phyloP scores from a whole-genome alignment of 2,329 filamentous ascomycete genomes.

The Clarireedia hainanense region DNA sequence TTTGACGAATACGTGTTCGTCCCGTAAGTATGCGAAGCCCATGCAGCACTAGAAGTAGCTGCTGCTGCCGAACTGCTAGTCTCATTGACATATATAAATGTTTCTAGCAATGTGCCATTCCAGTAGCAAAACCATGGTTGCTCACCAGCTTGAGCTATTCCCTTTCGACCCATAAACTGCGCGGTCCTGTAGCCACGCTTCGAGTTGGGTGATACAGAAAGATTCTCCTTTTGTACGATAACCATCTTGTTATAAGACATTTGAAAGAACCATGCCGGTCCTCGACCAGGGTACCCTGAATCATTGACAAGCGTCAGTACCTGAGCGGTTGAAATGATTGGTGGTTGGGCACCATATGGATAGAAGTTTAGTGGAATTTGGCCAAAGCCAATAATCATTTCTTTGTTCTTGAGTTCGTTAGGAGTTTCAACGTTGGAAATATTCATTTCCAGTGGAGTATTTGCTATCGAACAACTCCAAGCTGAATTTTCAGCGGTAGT shows the following conservation, averaged over 20 bases:
- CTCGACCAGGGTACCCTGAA: slow-evolving; percentile 44
- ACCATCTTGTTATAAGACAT: slow-evolving; percentile 57
- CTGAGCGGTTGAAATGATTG: slow-evolving; percentile 38
- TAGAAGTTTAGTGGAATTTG: slow-evolving; percentile 35
- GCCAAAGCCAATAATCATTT: slow-evolving; percentile 30
- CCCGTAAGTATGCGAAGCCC: not conserved
- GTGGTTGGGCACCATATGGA: slow-evolving; percentile 55
- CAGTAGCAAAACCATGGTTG: slow-evolving; percentile 63
- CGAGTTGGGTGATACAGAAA: slow-evolving; percentile 9
- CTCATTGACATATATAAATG: slow-evolving; percentile 54
- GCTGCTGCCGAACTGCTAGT: slow-evolving; percentile 16
- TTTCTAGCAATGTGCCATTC: slow-evolving; percentile 59
- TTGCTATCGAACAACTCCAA: slow-evolving; percentile 53
- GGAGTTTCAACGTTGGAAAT: slow-evolving; percentile 12
- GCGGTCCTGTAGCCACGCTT: slow-evolving; percentile 12
- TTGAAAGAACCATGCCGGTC: slow-evolving; percentile 58
- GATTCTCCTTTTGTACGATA: slow-evolving; percentile 33
- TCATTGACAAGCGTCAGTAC: slow-evolving; percentile 48
- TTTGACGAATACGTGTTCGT: slow-evolving; percentile 11
- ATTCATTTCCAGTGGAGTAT: slow-evolving; percentile 17
- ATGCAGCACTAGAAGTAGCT: not conserved
- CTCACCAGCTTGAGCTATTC: slow-evolving; percentile 43
- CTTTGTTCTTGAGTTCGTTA: slow-evolving; percentile 24
- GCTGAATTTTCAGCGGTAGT: slow-evolving; percentile 46
- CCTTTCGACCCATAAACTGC: slow-evolving; percentile 26